phyloP scores from a whole-genome alignment of 768 basidiomycete genomes.

The Chiua virens region DNA sequence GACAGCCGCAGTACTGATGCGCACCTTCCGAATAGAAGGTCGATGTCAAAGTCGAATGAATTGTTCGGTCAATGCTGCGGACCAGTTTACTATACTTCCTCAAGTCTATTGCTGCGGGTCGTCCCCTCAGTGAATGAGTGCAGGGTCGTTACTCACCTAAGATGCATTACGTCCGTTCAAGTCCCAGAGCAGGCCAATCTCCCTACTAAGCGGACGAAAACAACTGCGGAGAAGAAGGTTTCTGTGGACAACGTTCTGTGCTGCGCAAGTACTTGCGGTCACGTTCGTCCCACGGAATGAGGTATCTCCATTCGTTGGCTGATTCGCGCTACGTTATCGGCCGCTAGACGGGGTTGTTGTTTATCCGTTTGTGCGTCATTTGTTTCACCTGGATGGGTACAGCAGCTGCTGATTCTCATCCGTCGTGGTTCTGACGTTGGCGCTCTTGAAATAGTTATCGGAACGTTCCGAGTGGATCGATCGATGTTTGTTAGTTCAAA shows the following conservation, averaged over 20 bases:
- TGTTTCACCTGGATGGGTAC: neutral
- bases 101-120: too few relatives aligned
- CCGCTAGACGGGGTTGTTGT: neutral
- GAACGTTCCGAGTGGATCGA: too few relatives aligned
- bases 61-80: too few relatives aligned
- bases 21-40: too few relatives aligned
- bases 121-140: too few relatives aligned
- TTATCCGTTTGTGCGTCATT: neutral
- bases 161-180: slow-evolving; percentile 1
- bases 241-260: neutral
- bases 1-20: too few relatives aligned
- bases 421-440: too few relatives aligned
- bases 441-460: neutral
- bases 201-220: neutral
- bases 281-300: too few relatives aligned
- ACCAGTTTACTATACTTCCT: too few relatives aligned
- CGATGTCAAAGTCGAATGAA: too few relatives aligned
- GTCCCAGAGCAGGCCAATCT: neutral
- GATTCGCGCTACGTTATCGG: neutral
- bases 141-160: neutral
- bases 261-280: neutral
- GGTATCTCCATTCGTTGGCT: neutral
- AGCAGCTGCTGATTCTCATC: too few relatives aligned
- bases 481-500: too few relatives aligned
- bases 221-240: slow-evolving; percentile 11